These are phyloP conservation scores for Aristolochia contorta DNA, from an alignment of 164 flowering plant genomes.

Conservation along the genomic window DNA sequence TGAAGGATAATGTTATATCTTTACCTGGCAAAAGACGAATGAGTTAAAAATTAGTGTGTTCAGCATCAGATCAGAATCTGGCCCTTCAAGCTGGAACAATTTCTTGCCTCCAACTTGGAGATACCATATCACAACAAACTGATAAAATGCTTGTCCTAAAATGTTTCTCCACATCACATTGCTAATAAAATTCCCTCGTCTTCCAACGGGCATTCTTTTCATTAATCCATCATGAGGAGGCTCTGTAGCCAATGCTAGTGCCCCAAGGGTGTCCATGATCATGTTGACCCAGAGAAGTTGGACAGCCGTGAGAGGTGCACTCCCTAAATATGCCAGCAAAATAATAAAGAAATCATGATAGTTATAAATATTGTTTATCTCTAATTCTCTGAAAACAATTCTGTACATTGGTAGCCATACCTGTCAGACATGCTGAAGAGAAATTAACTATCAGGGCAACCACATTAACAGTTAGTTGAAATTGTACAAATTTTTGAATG, in stretches of 20 bases:
- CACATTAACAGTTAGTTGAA: constrained; percentile 86
- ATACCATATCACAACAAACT: constrained; percentile 70
- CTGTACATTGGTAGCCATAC: constrained; percentile 17
- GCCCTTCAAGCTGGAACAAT: constrained; percentile 51
- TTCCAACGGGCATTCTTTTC: constrained; percentile 80
- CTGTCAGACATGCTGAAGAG: constrained; percentile 89
- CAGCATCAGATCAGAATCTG: constrained; percentile 53
- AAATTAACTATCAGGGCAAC: constrained; percentile 89
- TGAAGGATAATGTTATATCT: neutral
- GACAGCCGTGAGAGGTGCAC: constrained; percentile 87
- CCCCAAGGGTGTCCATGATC: constrained; percentile 99
- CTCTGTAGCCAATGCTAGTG: constrained; percentile 91
- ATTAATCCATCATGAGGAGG: constrained; percentile 82
- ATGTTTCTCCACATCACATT: constrained; percentile 98
- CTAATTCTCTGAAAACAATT: no score
- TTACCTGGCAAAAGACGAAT: constrained; percentile 93
- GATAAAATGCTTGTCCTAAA: constrained; percentile 77
- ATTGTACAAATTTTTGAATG: constrained; percentile 91
- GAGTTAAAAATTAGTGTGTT: constrained; percentile 86
- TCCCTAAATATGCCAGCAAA: constrained; percentile 29
- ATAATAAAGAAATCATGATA: neutral
- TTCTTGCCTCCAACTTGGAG: constrained; percentile 70
- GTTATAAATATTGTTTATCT: neutral
- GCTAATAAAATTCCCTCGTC: constrained; percentile 82
- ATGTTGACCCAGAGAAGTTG: constrained; percentile 96